A percentile compares a stretch with the other conserved stretches of the same genome.
phyloP scores from a whole-genome alignment of 257 asterid species.

The Solanum piurae region DNA sequence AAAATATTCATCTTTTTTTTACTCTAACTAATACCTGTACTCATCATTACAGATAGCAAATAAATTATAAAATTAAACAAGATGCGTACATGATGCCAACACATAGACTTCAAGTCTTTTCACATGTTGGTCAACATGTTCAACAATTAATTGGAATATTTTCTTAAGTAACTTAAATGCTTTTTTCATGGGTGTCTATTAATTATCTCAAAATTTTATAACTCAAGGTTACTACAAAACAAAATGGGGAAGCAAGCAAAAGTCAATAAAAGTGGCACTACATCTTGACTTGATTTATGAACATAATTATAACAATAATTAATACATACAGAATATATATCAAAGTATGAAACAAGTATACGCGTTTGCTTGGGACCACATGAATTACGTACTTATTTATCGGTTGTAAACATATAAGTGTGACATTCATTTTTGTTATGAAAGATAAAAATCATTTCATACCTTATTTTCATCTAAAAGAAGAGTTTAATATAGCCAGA shows the following conservation, averaged over 20 bases:
- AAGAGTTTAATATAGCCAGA: too few species aligned
- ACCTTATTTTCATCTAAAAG: too few species aligned
- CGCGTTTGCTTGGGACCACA: neutral
- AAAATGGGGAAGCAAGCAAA: neutral
- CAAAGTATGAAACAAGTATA: neutral
- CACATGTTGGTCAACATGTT: neutral
- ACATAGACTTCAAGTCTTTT: neutral
- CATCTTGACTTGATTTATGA: neutral
- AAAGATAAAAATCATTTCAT: too few species aligned
- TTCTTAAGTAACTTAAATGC: neutral
- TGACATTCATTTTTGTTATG: neutral
- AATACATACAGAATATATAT: neutral
- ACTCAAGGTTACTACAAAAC: neutral
- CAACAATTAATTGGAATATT: neutral
- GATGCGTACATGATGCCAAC: neutral
- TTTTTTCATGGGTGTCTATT: neutral
- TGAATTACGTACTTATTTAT: too few species aligned
- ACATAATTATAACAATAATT: neutral
- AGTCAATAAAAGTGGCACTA: neutral
- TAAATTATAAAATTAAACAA: too few species aligned
- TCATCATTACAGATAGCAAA: neutral
- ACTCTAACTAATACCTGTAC: too few species aligned
- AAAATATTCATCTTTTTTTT: too few species aligned
- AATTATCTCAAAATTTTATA: neutral
- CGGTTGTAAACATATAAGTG: neutral